These are phyloP conservation scores for Cercospora janseana DNA, from an alignment of 2,329 filamentous ascomycete species.

Conservation along the genomic window DNA sequence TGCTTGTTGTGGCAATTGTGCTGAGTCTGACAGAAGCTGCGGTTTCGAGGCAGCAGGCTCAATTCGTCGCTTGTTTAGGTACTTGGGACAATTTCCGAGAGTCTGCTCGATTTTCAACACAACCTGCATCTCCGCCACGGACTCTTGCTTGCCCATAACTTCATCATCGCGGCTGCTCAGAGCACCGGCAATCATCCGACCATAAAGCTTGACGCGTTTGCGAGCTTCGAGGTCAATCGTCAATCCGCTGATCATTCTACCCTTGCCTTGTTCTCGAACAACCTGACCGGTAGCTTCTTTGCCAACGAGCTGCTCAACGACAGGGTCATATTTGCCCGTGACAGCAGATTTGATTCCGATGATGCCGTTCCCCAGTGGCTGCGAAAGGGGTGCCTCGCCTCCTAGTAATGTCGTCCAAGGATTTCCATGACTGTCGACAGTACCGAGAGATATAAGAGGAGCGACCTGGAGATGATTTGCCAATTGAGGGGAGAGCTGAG, in stretches of 20 bases:
- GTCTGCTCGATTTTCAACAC: slow-evolving; percentile 69
- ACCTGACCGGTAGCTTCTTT: slow-evolving; percentile 47
- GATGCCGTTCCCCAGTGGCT: slow-evolving; percentile 60
- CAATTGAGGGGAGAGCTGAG: slow-evolving; percentile 61
- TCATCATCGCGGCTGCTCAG: slow-evolving; percentile 43
- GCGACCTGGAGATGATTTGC: slow-evolving; percentile 60
- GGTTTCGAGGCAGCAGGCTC: slow-evolving; percentile 55
- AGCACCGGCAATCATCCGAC: slow-evolving; percentile 65
- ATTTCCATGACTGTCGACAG: slow-evolving; percentile 61
- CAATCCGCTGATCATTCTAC: slow-evolving; percentile 60
- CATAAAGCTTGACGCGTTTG: slow-evolving; percentile 71
- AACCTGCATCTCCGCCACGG: slow-evolving; percentile 52
- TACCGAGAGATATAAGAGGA: slow-evolving; percentile 70
- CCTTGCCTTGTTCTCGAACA: slow-evolving; percentile 40
- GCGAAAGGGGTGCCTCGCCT: slow-evolving; percentile 67
- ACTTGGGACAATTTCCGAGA: slow-evolving; percentile 82
- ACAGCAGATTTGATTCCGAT: slow-evolving; percentile 64
- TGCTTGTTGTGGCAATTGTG: slow-evolving; percentile 54
- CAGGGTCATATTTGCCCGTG: slow-evolving; percentile 65
- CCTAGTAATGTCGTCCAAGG: slow-evolving; percentile 80
- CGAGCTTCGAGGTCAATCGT: slow-evolving; percentile 64
- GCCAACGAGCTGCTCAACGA: slow-evolving; percentile 62
- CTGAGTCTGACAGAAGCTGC: slow-evolving; percentile 48
- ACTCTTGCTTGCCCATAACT: slow-evolving; percentile 29
- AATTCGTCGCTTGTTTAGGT: slow-evolving; percentile 72